Conservation (phyloP, 306 rosid genomes). For the apple (Malus domestica) region DNA sequence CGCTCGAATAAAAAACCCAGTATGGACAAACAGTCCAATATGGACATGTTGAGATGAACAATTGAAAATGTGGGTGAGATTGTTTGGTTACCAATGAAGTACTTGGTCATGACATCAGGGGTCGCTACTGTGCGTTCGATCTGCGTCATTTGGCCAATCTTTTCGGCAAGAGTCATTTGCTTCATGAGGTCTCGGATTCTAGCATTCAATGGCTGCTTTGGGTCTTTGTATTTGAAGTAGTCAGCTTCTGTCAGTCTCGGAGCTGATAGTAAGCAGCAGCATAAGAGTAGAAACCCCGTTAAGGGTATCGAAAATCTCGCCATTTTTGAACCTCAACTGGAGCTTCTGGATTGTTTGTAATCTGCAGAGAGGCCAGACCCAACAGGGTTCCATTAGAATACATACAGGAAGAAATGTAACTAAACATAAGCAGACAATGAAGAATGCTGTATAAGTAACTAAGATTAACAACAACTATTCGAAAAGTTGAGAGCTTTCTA, state of each 20-base stretch:
- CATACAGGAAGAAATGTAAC: background rate
- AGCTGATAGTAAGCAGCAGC: constrained; percentile 32
- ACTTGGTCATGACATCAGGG: constrained; percentile 52
- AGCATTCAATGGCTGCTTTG: constrained; percentile 45
- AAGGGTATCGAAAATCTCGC: constrained; percentile 36
- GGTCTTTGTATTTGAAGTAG: constrained; percentile 65
- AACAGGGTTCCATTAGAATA: background rate
- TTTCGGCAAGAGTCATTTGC: constrained; percentile 68
- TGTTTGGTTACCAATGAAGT: constrained; percentile 55
- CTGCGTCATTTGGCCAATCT: constrained; percentile 93
- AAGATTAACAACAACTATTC: background rate
- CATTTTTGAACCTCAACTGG: constrained; percentile 32
- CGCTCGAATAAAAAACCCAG: background rate
- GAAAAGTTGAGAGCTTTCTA: background rate
- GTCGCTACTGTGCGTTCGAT: constrained; percentile 67
- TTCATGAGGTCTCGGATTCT: constrained; percentile 64
- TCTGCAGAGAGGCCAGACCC: constrained; percentile 10
- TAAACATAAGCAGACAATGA: background rate
- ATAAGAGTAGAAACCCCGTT: constrained; percentile 42
- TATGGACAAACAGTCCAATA: background rate
- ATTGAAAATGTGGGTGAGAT: background rate
- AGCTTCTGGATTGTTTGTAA: background rate
- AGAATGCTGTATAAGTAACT: background rate
- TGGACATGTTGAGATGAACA: background rate
- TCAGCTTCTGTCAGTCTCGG: constrained; percentile 41